These are phyloP conservation scores for Malus sylvestris DNA, from an alignment of 306 rosid species.

Conservation along the genomic window DNA sequence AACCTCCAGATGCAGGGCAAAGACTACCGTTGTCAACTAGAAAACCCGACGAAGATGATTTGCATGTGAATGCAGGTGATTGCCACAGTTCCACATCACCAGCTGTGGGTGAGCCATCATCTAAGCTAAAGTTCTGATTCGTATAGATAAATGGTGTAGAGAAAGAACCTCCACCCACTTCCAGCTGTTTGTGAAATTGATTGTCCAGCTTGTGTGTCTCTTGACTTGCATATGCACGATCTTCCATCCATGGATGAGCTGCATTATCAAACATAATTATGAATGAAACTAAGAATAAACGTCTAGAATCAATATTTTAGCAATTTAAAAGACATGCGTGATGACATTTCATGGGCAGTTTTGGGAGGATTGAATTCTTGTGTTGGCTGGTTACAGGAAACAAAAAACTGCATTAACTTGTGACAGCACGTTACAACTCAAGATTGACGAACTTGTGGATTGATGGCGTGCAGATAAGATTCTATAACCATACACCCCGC, in stretches of 20 bases:
- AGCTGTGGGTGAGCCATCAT: constrained; percentile 12
- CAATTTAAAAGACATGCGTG: neutral
- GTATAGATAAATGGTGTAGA: constrained; percentile 8
- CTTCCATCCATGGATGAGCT: constrained; percentile 78
- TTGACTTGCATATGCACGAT: constrained; percentile 21
- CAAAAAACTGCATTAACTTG: neutral
- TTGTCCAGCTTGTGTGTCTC: constrained; percentile 4
- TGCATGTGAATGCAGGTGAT: constrained; percentile 31
- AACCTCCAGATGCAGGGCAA: constrained; percentile 27
- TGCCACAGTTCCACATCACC: constrained; percentile 19
- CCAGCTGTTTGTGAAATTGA: constrained; percentile 1
- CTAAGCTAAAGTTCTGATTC: constrained; percentile 24
- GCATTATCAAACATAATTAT: constrained; percentile 1
- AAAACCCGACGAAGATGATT: constrained; percentile 27
- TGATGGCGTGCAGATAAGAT: neutral
- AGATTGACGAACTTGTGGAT: neutral
- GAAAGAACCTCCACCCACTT: constrained; percentile 11
- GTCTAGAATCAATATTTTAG: neutral
- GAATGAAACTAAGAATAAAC: neutral
- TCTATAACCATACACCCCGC: neutral
- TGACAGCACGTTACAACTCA: neutral
- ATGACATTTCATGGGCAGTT: neutral
- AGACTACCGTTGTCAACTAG: constrained; percentile 8
- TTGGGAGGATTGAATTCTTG: neutral
- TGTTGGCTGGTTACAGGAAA: neutral